Evolutionary conservation across 1,284 basidiomycete species (phyloP).

Genomic region (Gomphus bonarii): DNA sequence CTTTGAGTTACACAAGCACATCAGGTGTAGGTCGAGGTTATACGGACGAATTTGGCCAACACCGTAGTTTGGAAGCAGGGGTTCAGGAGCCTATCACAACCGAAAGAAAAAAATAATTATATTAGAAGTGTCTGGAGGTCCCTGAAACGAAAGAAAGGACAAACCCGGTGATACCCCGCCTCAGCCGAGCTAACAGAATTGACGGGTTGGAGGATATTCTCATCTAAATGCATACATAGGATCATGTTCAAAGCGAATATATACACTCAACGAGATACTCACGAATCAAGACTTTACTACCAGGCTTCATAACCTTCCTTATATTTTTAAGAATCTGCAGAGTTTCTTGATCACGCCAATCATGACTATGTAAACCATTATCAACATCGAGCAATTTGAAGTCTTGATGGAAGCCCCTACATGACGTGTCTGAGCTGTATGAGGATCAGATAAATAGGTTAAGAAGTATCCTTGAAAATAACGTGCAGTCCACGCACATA

Average conservation of each 20-base stretch:
- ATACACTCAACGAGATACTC: slow-evolving; percentile 4
- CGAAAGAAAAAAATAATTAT: not conserved
- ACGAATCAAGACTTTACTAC: slow-evolving; percentile 7
- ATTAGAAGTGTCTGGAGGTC: not conserved
- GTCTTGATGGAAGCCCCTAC: not conserved
- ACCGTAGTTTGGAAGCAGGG: slow-evolving; percentile 26
- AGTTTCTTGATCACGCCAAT: slow-evolving; percentile 15
- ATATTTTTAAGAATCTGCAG: too few species aligned
- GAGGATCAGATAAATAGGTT: not conserved
- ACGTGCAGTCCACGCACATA: slow-evolving; percentile 26
- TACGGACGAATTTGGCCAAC: slow-evolving; percentile 22
- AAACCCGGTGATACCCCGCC: not conserved
- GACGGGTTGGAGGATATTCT: slow-evolving; percentile 16
- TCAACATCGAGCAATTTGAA: not conserved
- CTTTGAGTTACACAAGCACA: slow-evolving; percentile 21
- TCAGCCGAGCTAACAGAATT: not conserved
- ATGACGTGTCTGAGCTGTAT: slow-evolving; percentile 7
- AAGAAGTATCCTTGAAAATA: not conserved
- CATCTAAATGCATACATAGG: slow-evolving; percentile 12
- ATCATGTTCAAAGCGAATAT: not conserved
- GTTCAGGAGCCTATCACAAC: slow-evolving; percentile 23
- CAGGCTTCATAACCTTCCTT: too few species aligned
- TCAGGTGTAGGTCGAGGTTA: slow-evolving; percentile 24
- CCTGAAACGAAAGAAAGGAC: not conserved
- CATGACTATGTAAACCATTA: slow-evolving; percentile 17